Conservation (phyloP, 768 basidiomycete genomes). For the Tricholoma saponaceum region DNA sequence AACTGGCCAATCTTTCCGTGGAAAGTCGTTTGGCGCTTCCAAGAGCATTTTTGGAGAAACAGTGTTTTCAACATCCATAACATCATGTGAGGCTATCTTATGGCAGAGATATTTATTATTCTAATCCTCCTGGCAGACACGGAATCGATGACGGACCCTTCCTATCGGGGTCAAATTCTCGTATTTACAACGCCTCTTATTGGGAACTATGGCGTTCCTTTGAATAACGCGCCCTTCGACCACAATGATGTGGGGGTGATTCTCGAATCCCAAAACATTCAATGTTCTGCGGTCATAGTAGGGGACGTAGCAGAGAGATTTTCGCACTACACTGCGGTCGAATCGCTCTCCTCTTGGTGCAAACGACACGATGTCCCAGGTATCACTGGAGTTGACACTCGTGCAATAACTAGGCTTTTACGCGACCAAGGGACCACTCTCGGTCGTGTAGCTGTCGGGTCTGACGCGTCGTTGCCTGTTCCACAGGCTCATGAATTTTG, state of each 20-base stretch:
- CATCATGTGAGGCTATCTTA: conserved; percentile 68
- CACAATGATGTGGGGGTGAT: conserved; percentile 78
- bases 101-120: not conserved
- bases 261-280: conserved; percentile 85
- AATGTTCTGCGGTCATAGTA: conserved; percentile 91
- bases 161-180: conserved; percentile 95
- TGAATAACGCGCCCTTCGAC: conserved; percentile 69
- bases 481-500: conserved; percentile 77
- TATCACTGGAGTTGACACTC: conserved; percentile 96
- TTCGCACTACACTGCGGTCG: conserved; percentile 92
- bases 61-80: conserved; percentile 98
- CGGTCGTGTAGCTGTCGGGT: conserved; percentile 82
- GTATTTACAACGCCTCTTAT: conserved; percentile 99
- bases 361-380: conserved; percentile 85
- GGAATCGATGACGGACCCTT: conserved; percentile 99
- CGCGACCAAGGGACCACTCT: conserved; percentile 98
- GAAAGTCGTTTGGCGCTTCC: conserved; percentile 85
- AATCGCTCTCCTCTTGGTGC: conserved; percentile 93
- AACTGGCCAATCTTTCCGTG: conserved; percentile 88
- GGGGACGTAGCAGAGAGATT: conserved; percentile 93
- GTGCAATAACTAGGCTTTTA: conserved; percentile 89
- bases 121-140: conserved; percentile 60
- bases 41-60: conserved; percentile 93
- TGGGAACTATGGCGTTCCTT: conserved; percentile 96
- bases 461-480: conserved; percentile 54